Conservation (phyloP, 306 rosid species). For the Boehmeria nivea region DNA sequence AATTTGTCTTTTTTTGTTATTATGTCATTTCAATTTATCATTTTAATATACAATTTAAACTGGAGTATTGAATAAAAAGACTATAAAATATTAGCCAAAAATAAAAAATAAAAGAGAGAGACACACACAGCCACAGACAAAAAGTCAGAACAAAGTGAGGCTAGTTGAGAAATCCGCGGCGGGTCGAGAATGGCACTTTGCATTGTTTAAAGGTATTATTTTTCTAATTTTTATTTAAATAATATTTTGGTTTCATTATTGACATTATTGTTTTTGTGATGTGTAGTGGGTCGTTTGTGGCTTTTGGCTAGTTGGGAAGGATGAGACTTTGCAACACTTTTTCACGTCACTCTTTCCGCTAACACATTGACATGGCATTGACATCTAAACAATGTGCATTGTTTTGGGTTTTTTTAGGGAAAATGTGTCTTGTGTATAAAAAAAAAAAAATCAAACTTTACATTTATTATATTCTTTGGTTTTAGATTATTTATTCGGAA, state of each 20-base stretch:
- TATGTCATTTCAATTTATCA: too few species aligned
- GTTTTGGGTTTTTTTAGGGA: too few species aligned
- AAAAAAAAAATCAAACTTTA: too few species aligned
- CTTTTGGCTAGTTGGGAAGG: slow-evolving; percentile 4
- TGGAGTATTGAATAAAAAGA: background rate
- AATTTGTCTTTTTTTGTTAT: too few species aligned
- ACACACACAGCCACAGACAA: background rate
- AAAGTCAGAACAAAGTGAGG: background rate
- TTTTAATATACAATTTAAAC: background rate
- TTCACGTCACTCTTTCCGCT: background rate
- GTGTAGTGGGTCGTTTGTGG: background rate
- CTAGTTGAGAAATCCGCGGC: slow-evolving; percentile 2
- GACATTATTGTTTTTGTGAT: background rate
- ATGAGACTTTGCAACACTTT: background rate
- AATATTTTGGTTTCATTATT: background rate
- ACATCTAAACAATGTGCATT: too few species aligned
- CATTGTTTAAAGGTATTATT: background rate
- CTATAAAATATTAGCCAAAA: background rate
- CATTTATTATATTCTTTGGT: too few species aligned
- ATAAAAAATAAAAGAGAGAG: background rate
- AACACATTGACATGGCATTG: too few species aligned
- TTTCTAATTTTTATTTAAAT: background rate
- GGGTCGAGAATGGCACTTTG: background rate
- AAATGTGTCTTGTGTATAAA: too few species aligned
- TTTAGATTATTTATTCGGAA: too few species aligned